Evolutionary conservation across 768 basidiomycete genomes (phyloP).

Genomic region (Russula olivacea): DNA sequence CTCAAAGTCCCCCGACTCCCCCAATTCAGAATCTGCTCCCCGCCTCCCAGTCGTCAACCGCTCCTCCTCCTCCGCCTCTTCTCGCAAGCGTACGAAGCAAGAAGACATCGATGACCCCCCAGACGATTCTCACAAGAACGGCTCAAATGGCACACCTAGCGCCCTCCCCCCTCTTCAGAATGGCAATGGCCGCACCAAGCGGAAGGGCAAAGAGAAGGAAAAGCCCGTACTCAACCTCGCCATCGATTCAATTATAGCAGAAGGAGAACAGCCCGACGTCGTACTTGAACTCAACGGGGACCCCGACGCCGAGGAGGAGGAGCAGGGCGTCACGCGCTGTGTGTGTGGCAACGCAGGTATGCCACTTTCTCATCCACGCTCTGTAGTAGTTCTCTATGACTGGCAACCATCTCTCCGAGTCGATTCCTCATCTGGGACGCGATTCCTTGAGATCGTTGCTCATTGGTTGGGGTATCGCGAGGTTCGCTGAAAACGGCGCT

Average conservation of each 20-base stretch:
- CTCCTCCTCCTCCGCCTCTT: slow-evolving; percentile 29
- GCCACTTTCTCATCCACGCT: slow-evolving; percentile 29
- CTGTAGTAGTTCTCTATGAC: not conserved
- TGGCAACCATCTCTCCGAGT: not conserved
- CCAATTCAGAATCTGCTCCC: slow-evolving; percentile 42
- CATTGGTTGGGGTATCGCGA: slow-evolving; percentile 7
- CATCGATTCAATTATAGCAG: slow-evolving; percentile 29
- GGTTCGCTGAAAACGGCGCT: slow-evolving; percentile 12
- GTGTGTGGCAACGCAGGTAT: slow-evolving; percentile 77
- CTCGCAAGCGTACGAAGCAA: slow-evolving; percentile 57
- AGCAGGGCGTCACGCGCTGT: slow-evolving; percentile 67
- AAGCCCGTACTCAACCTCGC: slow-evolving; percentile 29
- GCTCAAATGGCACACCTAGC: slow-evolving; percentile 31
- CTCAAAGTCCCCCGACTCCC: slow-evolving; percentile 71
- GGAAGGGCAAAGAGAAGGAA: slow-evolving; percentile 64
- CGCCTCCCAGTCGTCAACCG: slow-evolving; percentile 29
- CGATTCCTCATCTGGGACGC: slow-evolving; percentile 9
- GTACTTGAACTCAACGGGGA: slow-evolving; percentile 31
- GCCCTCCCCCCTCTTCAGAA: slow-evolving; percentile 24
- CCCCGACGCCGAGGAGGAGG: slow-evolving; percentile 48
- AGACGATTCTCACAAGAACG: slow-evolving; percentile 48
- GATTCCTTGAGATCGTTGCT: not conserved
- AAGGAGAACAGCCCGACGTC: slow-evolving; percentile 30
- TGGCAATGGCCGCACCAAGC: slow-evolving; percentile 45
- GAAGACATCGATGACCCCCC: slow-evolving; percentile 64